Base-by-base conservation (phyloP, 257 asterid genomes). In the Solanum chilense region DNA sequence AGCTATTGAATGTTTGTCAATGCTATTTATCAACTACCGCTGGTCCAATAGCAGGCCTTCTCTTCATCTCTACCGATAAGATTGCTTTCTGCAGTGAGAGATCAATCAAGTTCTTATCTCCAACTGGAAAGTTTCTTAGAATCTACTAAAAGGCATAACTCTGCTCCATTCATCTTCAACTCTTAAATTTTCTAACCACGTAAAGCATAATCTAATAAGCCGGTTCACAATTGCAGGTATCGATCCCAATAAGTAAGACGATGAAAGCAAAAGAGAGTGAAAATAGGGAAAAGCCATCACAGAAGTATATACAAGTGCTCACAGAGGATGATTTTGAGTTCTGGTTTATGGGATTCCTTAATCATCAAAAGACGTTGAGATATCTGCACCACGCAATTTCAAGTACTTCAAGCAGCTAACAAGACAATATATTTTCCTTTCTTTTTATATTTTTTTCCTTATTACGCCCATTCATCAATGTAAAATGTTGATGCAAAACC, bases 301-400 rank as follows among this genome's bases (percentile, higher is more conserved):
- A 90, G 84, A 92, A 91, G 88, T 91, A 91, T 76, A 89, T 91
- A 85, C 88, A 90, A 82, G 29, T 91, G 42, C 89, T 89, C 35
- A 93, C 94, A 0, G 86, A 87, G 42, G 96, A 92, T 68, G 86
- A 88, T 76, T 91, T 85, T 56, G 94, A 93, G 31, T 91, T 92
- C 74, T 92, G 94, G 94, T 93, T 93, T 85, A 90, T 92, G 93
- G 93, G 92, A 84, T 91, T 93, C 68, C 33, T 92, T 13, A 89
- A 90, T 86, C 92, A 88, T 41, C 88, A 60, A 60, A 91, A 87
- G 78, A 90, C 93, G 1, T 83, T 93, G 16, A 88, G 89, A 66
- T 87, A 87, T 88, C 83, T 91, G 11, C 91, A 88, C 85, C 88
- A 83, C 31, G 90, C 89, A 84, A 87, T 84, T 77, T 42, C 58